These are phyloP conservation scores for Takashimella tepidaria DNA, from an alignment of 1,284 basidiomycete species.

Conservation along the genomic window DNA sequence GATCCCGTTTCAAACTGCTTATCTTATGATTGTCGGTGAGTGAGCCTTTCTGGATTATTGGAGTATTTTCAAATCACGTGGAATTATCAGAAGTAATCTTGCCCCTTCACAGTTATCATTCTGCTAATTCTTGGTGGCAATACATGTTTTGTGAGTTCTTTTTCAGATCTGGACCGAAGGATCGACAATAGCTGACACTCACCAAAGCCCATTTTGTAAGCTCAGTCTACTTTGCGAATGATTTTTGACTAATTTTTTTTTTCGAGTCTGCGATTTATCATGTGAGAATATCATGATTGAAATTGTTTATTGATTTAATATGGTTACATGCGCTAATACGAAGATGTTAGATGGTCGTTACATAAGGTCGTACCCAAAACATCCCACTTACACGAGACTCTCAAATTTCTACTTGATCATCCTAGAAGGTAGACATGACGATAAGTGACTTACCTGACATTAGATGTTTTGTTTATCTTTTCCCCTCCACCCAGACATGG, in stretches of 20 bases:
- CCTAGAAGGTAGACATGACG: conserved; percentile 64
- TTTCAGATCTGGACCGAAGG: too few relatives aligned
- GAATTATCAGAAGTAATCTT: too few relatives aligned
- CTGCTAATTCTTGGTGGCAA: conserved; percentile 84
- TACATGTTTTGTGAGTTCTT: conserved; percentile 72
- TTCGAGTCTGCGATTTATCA: conserved; percentile 62
- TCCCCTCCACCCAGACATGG: conserved; percentile 94
- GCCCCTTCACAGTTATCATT: conserved; percentile 45
- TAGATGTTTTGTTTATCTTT: conserved; percentile 84
- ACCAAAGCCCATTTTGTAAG: conserved; percentile 35
- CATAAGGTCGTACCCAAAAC: conserved; percentile 58
- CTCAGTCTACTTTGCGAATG: too few relatives aligned
- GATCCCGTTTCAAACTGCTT: conserved; percentile 80
- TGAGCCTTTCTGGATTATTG: not conserved
- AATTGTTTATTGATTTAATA: not conserved
- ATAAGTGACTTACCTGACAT: too few relatives aligned
- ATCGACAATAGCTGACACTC: conserved; percentile 3
- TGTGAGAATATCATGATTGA: conserved; percentile 49
- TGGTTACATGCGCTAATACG: not conserved
- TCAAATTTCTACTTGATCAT: conserved; percentile 90
- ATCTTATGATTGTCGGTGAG: conserved; percentile 63
- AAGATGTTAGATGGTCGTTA: conserved; percentile 73
- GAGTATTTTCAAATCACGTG: too few relatives aligned
- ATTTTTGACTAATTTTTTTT: not conserved
- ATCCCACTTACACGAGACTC: conserved; percentile 68